A percentile compares a stretch with the other conserved stretches of the same genome.
Evolutionary conservation across 306 rosid species (phyloP).

Genomic region (Begonia peltatifolia): DNA sequence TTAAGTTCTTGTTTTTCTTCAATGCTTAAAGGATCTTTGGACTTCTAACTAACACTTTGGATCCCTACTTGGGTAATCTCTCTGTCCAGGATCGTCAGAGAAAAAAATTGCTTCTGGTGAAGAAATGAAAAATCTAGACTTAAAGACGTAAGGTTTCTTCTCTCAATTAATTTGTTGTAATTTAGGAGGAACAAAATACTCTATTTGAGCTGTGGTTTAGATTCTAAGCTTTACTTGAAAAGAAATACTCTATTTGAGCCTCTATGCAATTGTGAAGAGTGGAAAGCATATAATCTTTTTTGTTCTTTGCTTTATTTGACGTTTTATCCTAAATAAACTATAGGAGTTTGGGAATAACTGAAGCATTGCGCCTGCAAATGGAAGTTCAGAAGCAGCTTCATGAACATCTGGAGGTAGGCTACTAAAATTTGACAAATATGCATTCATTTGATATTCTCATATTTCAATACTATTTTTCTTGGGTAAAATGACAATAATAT

Average conservation of each 20-base stretch:
- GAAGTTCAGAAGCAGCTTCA: slow-evolving; percentile 98
- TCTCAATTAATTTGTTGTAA: no score
- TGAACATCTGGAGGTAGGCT: slow-evolving; percentile 87
- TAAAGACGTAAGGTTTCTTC: slow-evolving; percentile 31
- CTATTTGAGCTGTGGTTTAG: no score
- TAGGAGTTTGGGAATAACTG: slow-evolving; percentile 84
- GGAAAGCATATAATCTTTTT: no score
- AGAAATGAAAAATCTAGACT: slow-evolving; percentile 51
- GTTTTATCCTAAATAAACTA: background rate
- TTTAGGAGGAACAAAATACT: no score
- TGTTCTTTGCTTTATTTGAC: no score
- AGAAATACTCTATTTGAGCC: no score
- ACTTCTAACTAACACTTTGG: background rate
- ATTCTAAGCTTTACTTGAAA: no score
- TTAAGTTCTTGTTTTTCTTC: slow-evolving; percentile 11
- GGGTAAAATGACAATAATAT: no score
- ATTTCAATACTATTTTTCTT: no score
- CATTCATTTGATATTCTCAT: background rate
- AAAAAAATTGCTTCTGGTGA: slow-evolving; percentile 28
- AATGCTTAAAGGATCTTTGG: background rate
- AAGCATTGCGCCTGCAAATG: slow-evolving; percentile 84
- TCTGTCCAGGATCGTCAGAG: slow-evolving; percentile 47
- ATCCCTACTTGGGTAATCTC: slow-evolving; percentile 9
- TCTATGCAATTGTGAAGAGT: no score
- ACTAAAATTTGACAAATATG: slow-evolving; percentile 1